phyloP scores from a whole-genome alignment of 164 flowering plant genomes.

The Protea cynaroides region DNA sequence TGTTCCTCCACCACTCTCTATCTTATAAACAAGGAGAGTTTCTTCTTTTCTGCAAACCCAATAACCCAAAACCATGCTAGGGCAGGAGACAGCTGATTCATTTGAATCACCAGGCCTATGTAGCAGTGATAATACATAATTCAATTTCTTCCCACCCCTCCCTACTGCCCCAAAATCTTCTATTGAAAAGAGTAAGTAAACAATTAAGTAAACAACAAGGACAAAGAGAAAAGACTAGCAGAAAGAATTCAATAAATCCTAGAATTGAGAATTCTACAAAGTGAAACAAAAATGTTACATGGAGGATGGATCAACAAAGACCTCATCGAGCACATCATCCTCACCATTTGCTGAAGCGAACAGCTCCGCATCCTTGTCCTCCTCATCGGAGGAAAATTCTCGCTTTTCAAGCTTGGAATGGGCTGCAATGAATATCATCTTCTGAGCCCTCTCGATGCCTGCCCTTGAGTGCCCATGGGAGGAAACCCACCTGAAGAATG shows the following conservation, averaged over 20 bases:
- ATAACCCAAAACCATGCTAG: conserved; percentile 30
- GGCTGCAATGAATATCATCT: conserved; percentile 91
- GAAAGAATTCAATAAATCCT: conserved; percentile 60
- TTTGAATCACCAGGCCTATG: conserved; percentile 13
- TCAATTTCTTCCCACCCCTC: conserved; percentile 15
- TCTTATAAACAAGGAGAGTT: conserved; percentile 39
- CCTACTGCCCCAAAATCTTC: conserved; percentile 23
- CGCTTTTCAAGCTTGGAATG: conserved; percentile 74
- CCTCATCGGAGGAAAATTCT: conserved; percentile 63
- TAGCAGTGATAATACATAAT: conserved; percentile 21
- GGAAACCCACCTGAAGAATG: conserved; percentile 65
- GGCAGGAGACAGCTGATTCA: conserved; percentile 24
- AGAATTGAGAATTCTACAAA: conserved; percentile 28
- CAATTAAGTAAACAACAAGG: conserved; percentile 25
- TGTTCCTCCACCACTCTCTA: conserved; percentile 25
- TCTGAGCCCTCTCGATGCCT: conserved; percentile 74
- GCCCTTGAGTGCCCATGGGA: conserved; percentile 50
- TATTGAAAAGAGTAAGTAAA: conserved; percentile 26
- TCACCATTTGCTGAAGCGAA: conserved; percentile 67
- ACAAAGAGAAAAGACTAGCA: conserved; percentile 19
- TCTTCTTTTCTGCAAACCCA: conserved; percentile 26
- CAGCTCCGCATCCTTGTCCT: conserved; percentile 81
- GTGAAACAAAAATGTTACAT: conserved; percentile 51
- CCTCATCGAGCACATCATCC: conserved; percentile 84
- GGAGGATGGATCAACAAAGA: conserved; percentile 76